Evolutionary conservation across 352 stramenopile genomes (phyloP).

Genomic region (Pythium brachiatum): DNA sequence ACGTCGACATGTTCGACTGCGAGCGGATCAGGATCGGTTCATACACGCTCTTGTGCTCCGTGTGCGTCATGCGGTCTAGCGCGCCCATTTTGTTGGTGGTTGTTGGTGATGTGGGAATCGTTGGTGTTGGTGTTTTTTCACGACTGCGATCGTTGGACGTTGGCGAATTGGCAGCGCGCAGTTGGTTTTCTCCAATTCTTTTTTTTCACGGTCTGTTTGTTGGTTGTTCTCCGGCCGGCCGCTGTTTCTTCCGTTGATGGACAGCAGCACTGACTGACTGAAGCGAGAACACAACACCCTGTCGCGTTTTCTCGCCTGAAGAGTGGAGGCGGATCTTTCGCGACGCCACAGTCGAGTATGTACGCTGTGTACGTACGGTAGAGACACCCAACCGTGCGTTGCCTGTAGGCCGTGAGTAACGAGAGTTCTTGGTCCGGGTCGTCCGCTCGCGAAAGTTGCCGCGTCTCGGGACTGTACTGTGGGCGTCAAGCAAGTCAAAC

Average conservation of each 20-base stretch:
- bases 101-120: neutral
- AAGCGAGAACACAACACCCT: neutral
- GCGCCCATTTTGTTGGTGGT: slow-evolving; percentile 16
- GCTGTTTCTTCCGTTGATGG: neutral
- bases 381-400: slow-evolving; percentile 4
- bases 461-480: neutral
- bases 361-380: slow-evolving; percentile 9
- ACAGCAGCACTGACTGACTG: neutral
- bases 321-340: slow-evolving; percentile 13
- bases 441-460: neutral
- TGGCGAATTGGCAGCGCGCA: neutral
- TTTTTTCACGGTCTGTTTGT: neutral
- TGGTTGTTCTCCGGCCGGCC: neutral
- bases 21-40: slow-evolving; percentile 21
- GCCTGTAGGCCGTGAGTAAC: slow-evolving; percentile 3
- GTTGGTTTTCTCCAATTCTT: neutral
- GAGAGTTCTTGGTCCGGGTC: neutral
- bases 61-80: slow-evolving; percentile 7
- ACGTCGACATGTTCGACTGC: slow-evolving; percentile 17
- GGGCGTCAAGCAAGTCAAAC: neutral
- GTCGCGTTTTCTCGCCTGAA: slow-evolving; percentile 4
- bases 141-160: neutral
- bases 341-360: neutral
- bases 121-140: slow-evolving; percentile 2
- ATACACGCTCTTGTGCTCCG: slow-evolving; percentile 22